Conservation (phyloP, 805 yeast genomes). For the Metschnikowia dekortorum region DNA sequence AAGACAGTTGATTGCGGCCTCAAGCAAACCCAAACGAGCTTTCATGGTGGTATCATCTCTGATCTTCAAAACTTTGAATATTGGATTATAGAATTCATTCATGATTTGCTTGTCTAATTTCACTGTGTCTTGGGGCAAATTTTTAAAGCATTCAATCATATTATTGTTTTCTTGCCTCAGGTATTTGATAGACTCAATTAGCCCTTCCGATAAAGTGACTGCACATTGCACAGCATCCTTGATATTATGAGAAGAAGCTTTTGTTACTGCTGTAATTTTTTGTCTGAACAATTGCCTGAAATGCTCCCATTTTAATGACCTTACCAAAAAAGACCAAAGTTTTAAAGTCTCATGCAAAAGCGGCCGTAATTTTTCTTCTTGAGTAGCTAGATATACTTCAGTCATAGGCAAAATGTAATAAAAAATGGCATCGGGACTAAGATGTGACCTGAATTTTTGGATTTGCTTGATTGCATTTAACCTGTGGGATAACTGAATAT, state of each 20-base stretch:
- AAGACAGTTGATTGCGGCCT: slow-evolving; percentile 68
- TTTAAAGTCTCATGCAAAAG: slow-evolving; percentile 62
- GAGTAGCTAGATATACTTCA: slow-evolving; percentile 68
- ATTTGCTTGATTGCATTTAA: slow-evolving; percentile 75
- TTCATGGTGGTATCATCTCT: slow-evolving; percentile 79
- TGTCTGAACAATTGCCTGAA: slow-evolving; percentile 70
- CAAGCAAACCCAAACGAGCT: slow-evolving; percentile 72
- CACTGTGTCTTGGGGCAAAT: slow-evolving; percentile 23
- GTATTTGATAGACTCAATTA: slow-evolving; percentile 31
- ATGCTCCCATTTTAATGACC: slow-evolving; percentile 70
- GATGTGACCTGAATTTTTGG: slow-evolving; percentile 28
- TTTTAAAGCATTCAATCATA: slow-evolving; percentile 16
- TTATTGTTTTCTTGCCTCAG: slow-evolving; percentile 10
- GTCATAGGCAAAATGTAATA: slow-evolving; percentile 81
- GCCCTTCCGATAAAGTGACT: slow-evolving; percentile 51
- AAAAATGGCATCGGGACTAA: slow-evolving; percentile 59
- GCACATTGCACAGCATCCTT: slow-evolving; percentile 58
- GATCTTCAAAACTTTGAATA: slow-evolving; percentile 54
- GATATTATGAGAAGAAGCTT: slow-evolving; percentile 37
- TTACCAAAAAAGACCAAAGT: slow-evolving; percentile 56
- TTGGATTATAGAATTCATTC: slow-evolving; percentile 55
- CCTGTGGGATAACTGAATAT: slow-evolving; percentile 82
- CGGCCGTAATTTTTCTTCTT: slow-evolving; percentile 54
- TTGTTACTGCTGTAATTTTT: slow-evolving; percentile 48
- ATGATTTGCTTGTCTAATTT: slow-evolving; percentile 40